Conservation (phyloP, 768 basidiomycete genomes). For the Coprinellus aureogranulatus region DNA sequence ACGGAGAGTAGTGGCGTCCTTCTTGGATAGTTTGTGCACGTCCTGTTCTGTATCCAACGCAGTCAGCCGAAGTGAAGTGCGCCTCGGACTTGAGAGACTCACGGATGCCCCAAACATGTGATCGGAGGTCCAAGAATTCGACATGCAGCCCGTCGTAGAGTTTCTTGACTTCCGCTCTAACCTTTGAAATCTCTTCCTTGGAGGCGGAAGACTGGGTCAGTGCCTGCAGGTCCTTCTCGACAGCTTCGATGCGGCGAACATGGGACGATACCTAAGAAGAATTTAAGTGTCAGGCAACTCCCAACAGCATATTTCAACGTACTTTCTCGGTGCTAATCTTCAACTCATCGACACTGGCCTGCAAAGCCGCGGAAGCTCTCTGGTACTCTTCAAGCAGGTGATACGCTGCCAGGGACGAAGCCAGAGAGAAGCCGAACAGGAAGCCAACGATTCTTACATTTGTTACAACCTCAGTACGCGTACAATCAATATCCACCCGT, state of each 20-base stretch:
- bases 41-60: conserved; percentile 64
- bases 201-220: conserved; percentile 60
- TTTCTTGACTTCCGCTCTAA: conserved; percentile 84
- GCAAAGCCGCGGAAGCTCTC: conserved; percentile 79
- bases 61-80: background rate
- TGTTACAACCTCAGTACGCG: conserved; percentile 8
- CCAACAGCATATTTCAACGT: conserved; percentile 2
- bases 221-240: conserved; percentile 86
- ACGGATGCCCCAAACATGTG: conserved; percentile 89
- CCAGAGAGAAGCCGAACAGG: conserved; percentile 86
- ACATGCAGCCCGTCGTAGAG: conserved; percentile 80
- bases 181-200: conserved; percentile 77
- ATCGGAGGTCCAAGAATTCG: conserved; percentile 77
- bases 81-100: conserved; percentile 30
- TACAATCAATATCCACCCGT: background rate
- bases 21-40: conserved; percentile 69
- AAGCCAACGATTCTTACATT: conserved; percentile 71
- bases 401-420: conserved; percentile 83
- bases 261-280: conserved; percentile 71
- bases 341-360: conserved; percentile 84
- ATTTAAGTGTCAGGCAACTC: background rate
- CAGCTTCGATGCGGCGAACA: conserved; percentile 76
- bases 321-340: conserved; percentile 83
- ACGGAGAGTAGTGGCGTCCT: conserved; percentile 59
- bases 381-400: conserved; percentile 90